A percentile compares a stretch with the other conserved stretches of the same genome.
Evolutionary conservation across 1,284 basidiomycete species (phyloP).

Genomic region (Sporisorium iseilematis-ciliati): DNA sequence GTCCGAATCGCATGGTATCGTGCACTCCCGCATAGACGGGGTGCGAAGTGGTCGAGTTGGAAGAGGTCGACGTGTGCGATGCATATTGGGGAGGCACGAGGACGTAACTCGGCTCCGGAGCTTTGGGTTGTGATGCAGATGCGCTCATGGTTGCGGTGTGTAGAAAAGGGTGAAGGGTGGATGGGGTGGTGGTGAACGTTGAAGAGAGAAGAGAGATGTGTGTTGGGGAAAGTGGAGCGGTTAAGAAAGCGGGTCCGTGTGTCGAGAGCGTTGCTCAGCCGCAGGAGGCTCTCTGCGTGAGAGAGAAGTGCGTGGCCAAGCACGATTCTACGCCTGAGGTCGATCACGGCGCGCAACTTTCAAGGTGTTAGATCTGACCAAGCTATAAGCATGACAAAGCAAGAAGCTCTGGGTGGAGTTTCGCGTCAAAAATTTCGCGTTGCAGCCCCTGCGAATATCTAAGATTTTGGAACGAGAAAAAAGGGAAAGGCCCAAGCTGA

Average conservation of each 20-base stretch:
- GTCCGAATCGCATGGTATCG: conserved; percentile 66
- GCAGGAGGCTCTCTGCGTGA: conserved; percentile 7
- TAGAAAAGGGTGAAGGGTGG: not conserved
- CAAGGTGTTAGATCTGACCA: conserved; percentile 4
- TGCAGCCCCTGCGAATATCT: conserved; percentile 4
- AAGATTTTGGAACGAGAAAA: not conserved
- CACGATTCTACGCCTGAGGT: not conserved
- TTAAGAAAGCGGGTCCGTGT: conserved; percentile 23
- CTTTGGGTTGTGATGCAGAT: conserved; percentile 24
- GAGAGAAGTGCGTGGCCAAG: too few relatives aligned
- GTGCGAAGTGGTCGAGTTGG: conserved; percentile 56
- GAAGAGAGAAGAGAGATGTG: not conserved
- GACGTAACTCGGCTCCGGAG: conserved; percentile 40
- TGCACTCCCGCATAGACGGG: conserved; percentile 62
- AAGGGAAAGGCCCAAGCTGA: conserved; percentile 11
- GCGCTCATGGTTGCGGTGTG: conserved; percentile 17
- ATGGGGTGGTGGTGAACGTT: not conserved
- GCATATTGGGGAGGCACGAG: conserved; percentile 52
- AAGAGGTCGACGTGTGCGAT: conserved; percentile 35
- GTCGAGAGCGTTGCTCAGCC: conserved; percentile 10
- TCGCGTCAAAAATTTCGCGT: conserved; percentile 9
- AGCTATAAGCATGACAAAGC: conserved; percentile 11
- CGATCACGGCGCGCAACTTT: conserved; percentile 24
- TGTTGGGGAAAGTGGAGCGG: conserved; percentile 8
- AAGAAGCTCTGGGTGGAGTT: conserved; percentile 18